These are phyloP conservation scores for Phytophthora hybrid DNA, from an alignment of 352 stramenopile genomes.

Conservation along the genomic window DNA sequence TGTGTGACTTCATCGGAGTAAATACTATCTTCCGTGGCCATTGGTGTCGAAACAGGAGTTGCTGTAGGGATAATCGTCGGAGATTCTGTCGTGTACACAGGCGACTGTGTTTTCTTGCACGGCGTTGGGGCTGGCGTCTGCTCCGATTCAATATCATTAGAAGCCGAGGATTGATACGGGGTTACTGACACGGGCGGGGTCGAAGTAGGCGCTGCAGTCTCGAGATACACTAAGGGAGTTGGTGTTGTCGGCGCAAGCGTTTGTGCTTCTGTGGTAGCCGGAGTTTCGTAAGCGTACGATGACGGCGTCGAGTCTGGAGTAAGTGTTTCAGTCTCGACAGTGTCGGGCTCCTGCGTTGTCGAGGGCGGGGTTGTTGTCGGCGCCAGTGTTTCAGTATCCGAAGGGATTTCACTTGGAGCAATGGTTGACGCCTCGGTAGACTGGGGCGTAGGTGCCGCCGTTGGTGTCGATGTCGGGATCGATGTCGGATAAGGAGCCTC, in stretches of 20 bases:
- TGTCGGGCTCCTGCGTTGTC: not conserved
- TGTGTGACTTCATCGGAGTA: constrained; percentile 8
- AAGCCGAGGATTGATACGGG: not conserved
- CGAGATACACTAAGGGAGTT: constrained; percentile 1
- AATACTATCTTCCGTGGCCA: constrained; percentile 6
- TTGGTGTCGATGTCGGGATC: constrained; percentile 2
- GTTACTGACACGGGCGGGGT: not conserved
- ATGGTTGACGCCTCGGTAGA: not conserved
- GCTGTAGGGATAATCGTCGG: constrained; percentile 18
- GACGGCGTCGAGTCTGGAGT: not conserved
- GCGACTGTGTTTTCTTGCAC: not conserved
- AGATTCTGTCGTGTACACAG: constrained; percentile 8
- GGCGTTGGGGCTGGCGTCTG: constrained; percentile 7
- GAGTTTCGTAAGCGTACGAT: constrained; percentile 11
- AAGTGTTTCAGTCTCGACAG: not conserved
- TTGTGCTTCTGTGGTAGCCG: constrained; percentile 16
- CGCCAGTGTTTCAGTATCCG: not conserved
- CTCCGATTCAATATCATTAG: not conserved
- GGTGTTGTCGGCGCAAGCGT: constrained; percentile 4
- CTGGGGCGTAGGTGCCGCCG: not conserved
- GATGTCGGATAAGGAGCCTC: not conserved
- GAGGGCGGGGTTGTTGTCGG: constrained; percentile 4
- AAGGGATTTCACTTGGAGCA: not conserved
- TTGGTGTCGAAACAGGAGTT: not conserved
- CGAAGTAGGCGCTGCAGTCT: constrained; percentile 11